These are phyloP conservation scores for Ambrosia trifida DNA, from an alignment of 129 eudicot species.

Conservation along the genomic window DNA sequence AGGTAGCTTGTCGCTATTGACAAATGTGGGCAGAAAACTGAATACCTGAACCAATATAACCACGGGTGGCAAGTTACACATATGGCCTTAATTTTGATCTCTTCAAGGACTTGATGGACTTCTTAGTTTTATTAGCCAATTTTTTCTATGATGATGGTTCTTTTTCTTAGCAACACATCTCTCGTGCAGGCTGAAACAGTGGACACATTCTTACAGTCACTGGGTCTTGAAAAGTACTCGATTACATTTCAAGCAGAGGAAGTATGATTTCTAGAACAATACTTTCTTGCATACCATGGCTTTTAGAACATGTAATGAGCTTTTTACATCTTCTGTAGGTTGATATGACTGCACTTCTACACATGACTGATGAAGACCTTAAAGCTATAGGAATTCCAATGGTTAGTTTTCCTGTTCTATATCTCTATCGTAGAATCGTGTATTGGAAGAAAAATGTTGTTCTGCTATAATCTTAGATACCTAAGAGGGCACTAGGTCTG, in stretches of 20 bases:
- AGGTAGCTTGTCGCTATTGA: no score
- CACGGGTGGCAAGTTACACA: no score
- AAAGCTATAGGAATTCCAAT: constrained; percentile 94
- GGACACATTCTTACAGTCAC: constrained; percentile 71
- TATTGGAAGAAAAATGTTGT: not conserved
- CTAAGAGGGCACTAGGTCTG: not conserved
- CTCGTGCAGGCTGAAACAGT: constrained; percentile 70
- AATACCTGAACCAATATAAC: no score
- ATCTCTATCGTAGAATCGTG: not conserved
- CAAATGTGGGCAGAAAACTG: no score
- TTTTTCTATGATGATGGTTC: constrained; percentile 1
- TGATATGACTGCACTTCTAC: constrained; percentile 91
- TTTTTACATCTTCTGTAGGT: constrained; percentile 46
- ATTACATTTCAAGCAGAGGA: constrained; percentile 95
- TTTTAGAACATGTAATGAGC: not conserved
- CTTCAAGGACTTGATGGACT: not conserved
- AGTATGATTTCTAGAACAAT: constrained; percentile 41
- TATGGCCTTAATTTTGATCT: no score
- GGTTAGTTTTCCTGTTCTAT: constrained; percentile 41
- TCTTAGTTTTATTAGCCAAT: not conserved
- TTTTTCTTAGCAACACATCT: constrained; percentile 19
- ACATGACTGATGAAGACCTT: constrained; percentile 90
- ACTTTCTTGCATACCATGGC: not conserved
- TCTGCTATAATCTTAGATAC: not conserved
- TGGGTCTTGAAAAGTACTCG: constrained; percentile 85